A percentile compares a stretch with the other conserved stretches of the same genome.
Evolutionary conservation across 495 filamentous ascomycete species (phyloP).

Genomic region (Collariella sp.): DNA sequence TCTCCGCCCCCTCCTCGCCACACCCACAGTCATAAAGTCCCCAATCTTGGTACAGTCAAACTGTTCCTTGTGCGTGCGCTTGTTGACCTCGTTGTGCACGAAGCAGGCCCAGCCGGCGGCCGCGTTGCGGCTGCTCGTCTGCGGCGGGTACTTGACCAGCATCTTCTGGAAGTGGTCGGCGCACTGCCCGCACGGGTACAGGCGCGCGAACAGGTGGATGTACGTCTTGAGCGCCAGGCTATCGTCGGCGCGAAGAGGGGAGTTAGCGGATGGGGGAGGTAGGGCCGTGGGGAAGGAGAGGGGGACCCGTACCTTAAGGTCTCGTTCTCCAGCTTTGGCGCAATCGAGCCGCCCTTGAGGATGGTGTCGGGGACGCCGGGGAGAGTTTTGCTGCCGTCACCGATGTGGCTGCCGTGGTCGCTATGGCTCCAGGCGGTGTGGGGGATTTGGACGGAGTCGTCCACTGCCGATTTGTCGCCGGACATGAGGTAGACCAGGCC

Average conservation of each 20-base stretch:
- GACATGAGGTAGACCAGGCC: constrained; percentile 34
- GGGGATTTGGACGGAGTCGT: not conserved
- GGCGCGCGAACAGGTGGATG: constrained; percentile 79
- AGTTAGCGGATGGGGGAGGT: not conserved
- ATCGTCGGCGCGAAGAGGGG: constrained; percentile 65
- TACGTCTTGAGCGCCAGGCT: constrained; percentile 74
- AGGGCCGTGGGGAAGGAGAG: not conserved
- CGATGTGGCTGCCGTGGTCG: constrained; percentile 1
- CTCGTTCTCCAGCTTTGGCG: constrained; percentile 84
- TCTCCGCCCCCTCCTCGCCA: constrained; percentile 57
- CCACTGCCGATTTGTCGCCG: not conserved
- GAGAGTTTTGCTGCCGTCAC: constrained; percentile 17
- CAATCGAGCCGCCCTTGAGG: constrained; percentile 71
- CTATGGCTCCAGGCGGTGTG: not conserved
- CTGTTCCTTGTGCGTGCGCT: constrained; percentile 65
- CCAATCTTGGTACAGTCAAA: constrained; percentile 89
- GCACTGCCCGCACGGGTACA: constrained; percentile 96
- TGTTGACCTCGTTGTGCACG: constrained; percentile 92
- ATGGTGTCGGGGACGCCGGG: constrained; percentile 29
- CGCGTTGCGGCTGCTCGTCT: constrained; percentile 71
- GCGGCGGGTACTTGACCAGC: constrained; percentile 77
- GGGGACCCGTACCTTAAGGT: constrained; percentile 60
- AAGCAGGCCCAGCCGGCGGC: constrained; percentile 91
- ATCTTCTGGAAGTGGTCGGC: constrained; percentile 82
- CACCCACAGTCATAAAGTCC: constrained; percentile 96